phyloP scores from a whole-genome alignment of 306 rosid species.

The Canavalia ensiformis region DNA sequence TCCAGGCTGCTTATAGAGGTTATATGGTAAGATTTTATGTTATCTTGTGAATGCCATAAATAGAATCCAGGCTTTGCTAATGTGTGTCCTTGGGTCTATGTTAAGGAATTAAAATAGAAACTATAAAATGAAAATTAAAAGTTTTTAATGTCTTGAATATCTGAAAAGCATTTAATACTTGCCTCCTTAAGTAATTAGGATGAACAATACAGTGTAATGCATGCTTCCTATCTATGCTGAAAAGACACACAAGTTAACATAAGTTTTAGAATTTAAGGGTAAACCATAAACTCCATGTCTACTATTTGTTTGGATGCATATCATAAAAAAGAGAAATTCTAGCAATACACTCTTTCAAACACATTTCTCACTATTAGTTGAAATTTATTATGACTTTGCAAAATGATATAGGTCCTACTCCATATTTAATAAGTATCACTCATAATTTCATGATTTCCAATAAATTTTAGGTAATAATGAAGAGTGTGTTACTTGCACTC shows the following conservation, averaged over 20 bases:
- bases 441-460: neutral
- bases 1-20: slow-evolving; percentile 91
- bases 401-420: neutral
- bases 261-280: neutral
- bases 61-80: slow-evolving; percentile 12
- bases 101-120: slow-evolving; percentile 29
- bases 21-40: slow-evolving; percentile 69
- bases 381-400: neutral
- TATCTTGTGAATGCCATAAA: slow-evolving; percentile 18
- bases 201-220: neutral
- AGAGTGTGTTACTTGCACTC: neutral
- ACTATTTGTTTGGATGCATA: neutral
- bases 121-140: neutral
- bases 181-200: neutral
- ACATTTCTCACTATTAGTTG: neutral
- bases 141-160: slow-evolving; percentile 3
- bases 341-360: neutral
- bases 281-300: neutral
- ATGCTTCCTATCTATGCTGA: neutral
- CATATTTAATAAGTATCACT: neutral
- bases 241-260: neutral
- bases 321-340: neutral
- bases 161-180: slow-evolving; percentile 1
- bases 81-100: neutral
- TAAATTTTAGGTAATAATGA: neutral